Base-by-base conservation (phyloP, 306 rosid species). In the Malus sieversii region DNA sequence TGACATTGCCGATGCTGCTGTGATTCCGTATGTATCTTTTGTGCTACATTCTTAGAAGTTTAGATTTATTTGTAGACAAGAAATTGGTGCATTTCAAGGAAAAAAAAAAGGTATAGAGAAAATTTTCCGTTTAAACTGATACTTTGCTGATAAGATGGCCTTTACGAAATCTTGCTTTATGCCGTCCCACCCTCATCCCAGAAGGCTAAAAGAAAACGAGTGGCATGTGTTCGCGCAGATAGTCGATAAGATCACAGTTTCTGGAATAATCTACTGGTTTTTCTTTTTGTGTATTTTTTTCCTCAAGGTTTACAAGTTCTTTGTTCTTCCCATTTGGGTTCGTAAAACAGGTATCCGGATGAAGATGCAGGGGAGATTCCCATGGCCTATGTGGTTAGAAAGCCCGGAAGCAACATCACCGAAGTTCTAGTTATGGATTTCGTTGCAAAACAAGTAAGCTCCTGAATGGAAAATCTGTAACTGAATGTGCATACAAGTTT, bases 361-460 rank as follows among this genome's bases (percentile, higher is more conserved):
- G 93, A 95, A 86, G 97, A 83, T 3, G 91, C 93, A 12, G 99
- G 97, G 19, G 82, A 95, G 74, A 88, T 95, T 84, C 99, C 97
- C 23, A 82, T 92, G 97, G 97, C 99, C 23, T 95, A 84, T 79
- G 86, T 92, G 58, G 99, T 95, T 23, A 89, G 97, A 86, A 89
- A 84, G 70, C 91, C 91, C 1, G 91, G 89, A 81, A 90, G 90
- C 83, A 85, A 82, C 62, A 77, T 95, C 75, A 82, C 72, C 10
- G 97, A 85, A 32, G 83, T 85, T 79, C 80, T 81, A 81, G 77
- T 92, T 58, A 89, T 81, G 48, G 91, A 89, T 72, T 86, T 85
- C 76, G 87, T 95, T 46, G 92, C 97, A 45, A 86, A 89, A 86
- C 91, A 86, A 91, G 97, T 84, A 20, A 40, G 81, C 67, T 79